Percentiles rank a stretch among this genome's conserved stretches.
Conservation (phyloP, 768 basidiomycete species). For the Tylopilus rubrobrunneus region DNA sequence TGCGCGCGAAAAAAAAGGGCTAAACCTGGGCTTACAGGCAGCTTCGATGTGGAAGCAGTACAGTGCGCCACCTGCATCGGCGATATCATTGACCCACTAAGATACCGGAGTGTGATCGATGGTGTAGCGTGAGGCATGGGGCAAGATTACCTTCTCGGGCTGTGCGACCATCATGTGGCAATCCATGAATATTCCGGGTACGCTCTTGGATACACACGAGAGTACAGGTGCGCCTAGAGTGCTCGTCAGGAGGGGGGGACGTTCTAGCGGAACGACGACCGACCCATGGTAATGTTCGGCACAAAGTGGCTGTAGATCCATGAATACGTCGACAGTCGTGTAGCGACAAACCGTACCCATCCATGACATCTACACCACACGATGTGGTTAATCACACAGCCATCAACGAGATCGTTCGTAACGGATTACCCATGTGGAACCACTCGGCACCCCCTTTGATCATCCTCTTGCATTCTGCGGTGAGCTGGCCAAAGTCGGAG, state of each 20-base stretch:
- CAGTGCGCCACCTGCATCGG: constrained; percentile 88
- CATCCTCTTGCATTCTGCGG: constrained; percentile 95
- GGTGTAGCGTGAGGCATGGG: not conserved
- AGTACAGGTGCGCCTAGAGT: constrained; percentile 80
- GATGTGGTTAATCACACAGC: constrained; percentile 8
- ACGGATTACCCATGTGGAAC: constrained; percentile 86
- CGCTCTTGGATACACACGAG: constrained; percentile 74
- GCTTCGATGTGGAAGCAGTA: constrained; percentile 99
- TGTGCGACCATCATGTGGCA: constrained; percentile 99
- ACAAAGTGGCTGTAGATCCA: constrained; percentile 80
- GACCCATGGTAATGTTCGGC: constrained; percentile 97
- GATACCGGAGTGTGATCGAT: not conserved
- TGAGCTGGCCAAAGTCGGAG: constrained; percentile 93
- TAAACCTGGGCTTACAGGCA: constrained; percentile 51
- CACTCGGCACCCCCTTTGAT: constrained; percentile 93
- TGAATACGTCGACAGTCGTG: not conserved
- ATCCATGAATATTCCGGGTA: constrained; percentile 98
- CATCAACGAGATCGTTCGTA: constrained; percentile 2
- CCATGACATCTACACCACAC: constrained; percentile 85
- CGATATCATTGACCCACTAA: constrained; percentile 96
- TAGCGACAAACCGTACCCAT: constrained; percentile 57
- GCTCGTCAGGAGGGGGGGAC: constrained; percentile 10
- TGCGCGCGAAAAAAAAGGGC: constrained; percentile 10
- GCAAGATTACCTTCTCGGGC: constrained; percentile 71
- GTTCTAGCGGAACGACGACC: constrained; percentile 20